Percentiles rank a stretch among this genome's conserved stretches.
These are phyloP conservation scores for Termitomyces sp. DNA, from an alignment of 768 basidiomycete species.

Conservation along the genomic window DNA sequence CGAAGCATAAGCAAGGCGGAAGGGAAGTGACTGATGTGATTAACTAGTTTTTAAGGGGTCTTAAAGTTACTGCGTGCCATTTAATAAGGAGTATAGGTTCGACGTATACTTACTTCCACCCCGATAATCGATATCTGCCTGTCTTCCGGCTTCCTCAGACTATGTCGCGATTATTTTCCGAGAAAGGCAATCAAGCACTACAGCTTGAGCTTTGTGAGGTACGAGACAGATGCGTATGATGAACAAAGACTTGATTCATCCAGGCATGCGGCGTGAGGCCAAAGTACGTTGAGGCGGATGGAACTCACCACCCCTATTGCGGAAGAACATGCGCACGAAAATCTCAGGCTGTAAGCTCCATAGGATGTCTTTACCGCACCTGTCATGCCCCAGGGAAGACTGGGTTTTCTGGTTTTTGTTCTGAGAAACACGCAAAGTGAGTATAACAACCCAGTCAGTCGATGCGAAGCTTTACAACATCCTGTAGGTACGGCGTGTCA, in stretches of 20 bases:
- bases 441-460: constrained; percentile 19
- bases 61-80: neutral
- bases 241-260: constrained; percentile 6
- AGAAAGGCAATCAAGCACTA: neutral
- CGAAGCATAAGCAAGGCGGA: neutral
- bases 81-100: neutral
- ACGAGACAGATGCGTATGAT: neutral
- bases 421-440: constrained; percentile 55
- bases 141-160: neutral
- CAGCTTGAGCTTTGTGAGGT: constrained; percentile 12
- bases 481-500: constrained; percentile 47
- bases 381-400: constrained; percentile 51
- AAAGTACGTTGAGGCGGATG: constrained; percentile 55
- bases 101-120: neutral
- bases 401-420: constrained; percentile 52
- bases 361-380: constrained; percentile 44
- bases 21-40: neutral
- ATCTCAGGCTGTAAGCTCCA: constrained; percentile 32
- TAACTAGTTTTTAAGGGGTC: neutral
- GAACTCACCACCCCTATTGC: constrained; percentile 55
- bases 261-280: constrained; percentile 59
- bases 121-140: neutral
- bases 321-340: constrained; percentile 57
- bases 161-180: neutral
- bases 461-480: neutral